These are phyloP conservation scores for Chlorella sp. DNA, from an alignment of 139 green algal genomes.

Conservation along the genomic window DNA sequence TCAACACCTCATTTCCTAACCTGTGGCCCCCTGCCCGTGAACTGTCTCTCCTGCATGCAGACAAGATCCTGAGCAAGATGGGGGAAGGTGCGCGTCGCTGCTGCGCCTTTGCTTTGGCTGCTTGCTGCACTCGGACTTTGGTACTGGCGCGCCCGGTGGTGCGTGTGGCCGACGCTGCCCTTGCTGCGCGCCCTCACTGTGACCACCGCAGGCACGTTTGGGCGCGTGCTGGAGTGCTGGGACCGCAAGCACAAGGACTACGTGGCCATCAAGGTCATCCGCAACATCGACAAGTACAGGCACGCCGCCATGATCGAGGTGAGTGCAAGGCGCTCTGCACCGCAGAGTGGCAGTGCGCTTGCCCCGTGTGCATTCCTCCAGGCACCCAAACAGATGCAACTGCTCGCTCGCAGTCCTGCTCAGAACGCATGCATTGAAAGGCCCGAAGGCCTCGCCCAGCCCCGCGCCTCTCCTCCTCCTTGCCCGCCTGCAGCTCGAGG, in stretches of 20 bases:
- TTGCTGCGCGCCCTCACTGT: not conserved
- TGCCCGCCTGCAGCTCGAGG: constrained; percentile 84
- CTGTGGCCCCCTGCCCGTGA: too few relatives aligned
- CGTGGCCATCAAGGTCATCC: constrained; percentile 94
- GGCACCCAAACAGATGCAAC: too few relatives aligned
- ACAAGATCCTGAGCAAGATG: constrained; percentile 92
- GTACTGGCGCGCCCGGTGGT: too few relatives aligned
- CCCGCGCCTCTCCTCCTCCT: too few relatives aligned
- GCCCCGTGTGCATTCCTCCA: too few relatives aligned
- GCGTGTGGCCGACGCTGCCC: too few relatives aligned
- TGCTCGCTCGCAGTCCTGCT: too few relatives aligned
- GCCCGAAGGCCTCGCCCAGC: too few relatives aligned
- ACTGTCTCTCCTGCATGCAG: too few relatives aligned
- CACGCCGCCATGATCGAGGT: constrained; percentile 98
- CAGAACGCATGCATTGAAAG: too few relatives aligned
- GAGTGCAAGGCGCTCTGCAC: not conserved
- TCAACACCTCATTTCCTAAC: too few relatives aligned
- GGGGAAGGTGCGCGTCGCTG: constrained; percentile 64
- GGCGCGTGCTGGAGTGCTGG: constrained; percentile 91
- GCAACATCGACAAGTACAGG: constrained; percentile 95
- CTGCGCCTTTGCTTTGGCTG: not conserved
- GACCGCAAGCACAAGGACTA: constrained; percentile 79
- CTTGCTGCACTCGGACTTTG: not conserved
- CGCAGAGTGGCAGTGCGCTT: not conserved
- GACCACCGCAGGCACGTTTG: constrained; percentile 49